These are phyloP conservation scores for Pseudonectria foliicola DNA, from an alignment of 2,329 filamentous ascomycete genomes.

Conservation along the genomic window DNA sequence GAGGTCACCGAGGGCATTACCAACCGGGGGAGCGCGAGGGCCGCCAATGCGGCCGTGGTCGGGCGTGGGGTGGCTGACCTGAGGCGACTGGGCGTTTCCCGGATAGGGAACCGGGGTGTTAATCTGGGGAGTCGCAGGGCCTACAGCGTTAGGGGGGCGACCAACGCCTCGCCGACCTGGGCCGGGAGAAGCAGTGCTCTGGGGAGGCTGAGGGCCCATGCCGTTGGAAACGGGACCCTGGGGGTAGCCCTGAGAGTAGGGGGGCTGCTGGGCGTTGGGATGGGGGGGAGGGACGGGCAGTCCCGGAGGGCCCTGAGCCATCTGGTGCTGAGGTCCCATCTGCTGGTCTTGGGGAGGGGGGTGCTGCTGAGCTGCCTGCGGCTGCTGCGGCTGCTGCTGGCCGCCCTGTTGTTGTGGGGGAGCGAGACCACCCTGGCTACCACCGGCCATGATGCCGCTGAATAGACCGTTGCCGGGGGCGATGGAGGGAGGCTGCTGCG, in stretches of 20 bases:
- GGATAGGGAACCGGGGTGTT: conserved; percentile 82
- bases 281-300: conserved; percentile 51
- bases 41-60: conserved; percentile 51
- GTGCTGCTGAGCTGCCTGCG: conserved; percentile 29
- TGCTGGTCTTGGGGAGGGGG: conserved; percentile 65
- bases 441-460: conserved; percentile 90
- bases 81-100: conserved; percentile 73
- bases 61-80: conserved; percentile 79
- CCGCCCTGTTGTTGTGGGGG: conserved; percentile 68
- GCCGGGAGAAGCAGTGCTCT: conserved; percentile 79
- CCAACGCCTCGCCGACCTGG: conserved; percentile 67
- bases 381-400: conserved; percentile 57
- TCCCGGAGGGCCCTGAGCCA: conserved; percentile 70
- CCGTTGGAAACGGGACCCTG: conserved; percentile 55
- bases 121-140: conserved; percentile 86
- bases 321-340: conserved; percentile 42
- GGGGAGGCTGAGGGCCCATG: conserved; percentile 76
- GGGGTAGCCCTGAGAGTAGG: conserved; percentile 64
- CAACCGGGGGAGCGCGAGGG: conserved; percentile 43
- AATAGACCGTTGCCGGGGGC: conserved; percentile 90
- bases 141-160: conserved; percentile 53
- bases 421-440: conserved; percentile 74
- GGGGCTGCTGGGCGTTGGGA: conserved; percentile 59
- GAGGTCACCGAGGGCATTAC: conserved; percentile 71
- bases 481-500: conserved; percentile 81